Evolutionary conservation across 192 early-diverging fungal genomes (phyloP).

Genomic region (Linderina pennispora): DNA sequence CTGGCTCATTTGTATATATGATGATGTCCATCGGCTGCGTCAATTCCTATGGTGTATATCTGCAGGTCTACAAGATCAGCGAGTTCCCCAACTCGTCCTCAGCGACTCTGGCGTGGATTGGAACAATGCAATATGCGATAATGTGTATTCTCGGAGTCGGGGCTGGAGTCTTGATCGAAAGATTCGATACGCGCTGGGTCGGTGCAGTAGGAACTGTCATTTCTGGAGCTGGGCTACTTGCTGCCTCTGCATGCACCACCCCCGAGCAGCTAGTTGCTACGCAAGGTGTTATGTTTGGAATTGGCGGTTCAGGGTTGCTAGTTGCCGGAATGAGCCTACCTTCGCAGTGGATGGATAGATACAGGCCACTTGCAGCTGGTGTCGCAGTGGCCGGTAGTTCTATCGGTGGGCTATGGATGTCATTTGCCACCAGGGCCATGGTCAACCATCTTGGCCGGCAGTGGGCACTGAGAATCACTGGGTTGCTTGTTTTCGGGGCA

Average conservation of each 20-base stretch:
- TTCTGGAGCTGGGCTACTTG: constrained; percentile 8
- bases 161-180: constrained; percentile 26
- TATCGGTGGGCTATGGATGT: constrained; percentile 62
- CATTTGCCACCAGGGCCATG: constrained; percentile 50
- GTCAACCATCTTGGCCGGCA: constrained; percentile 50
- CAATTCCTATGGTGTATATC: constrained; percentile 31
- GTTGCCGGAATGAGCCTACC: constrained; percentile 59
- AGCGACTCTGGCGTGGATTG: constrained; percentile 36
- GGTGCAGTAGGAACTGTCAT: constrained; percentile 6
- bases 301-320: constrained; percentile 54
- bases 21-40: constrained; percentile 23
- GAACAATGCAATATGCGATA: constrained; percentile 20
- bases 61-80: constrained; percentile 12
- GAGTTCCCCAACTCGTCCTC: constrained; percentile 17
- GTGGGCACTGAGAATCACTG: constrained; percentile 68
- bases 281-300: constrained; percentile 69
- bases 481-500: constrained; percentile 37
- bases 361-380: constrained; percentile 64
- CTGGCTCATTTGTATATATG: constrained; percentile 17
- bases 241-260: constrained; percentile 22
- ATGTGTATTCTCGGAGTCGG: constrained; percentile 29
- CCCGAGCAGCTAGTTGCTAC: constrained; percentile 60
- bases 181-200: constrained; percentile 8
- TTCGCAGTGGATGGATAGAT: constrained; percentile 64
- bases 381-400: constrained; percentile 63